These are phyloP conservation scores for Plasmodium billcollinsi DNA, from an alignment of 169 alveolate species.

Conservation along the genomic window DNA sequence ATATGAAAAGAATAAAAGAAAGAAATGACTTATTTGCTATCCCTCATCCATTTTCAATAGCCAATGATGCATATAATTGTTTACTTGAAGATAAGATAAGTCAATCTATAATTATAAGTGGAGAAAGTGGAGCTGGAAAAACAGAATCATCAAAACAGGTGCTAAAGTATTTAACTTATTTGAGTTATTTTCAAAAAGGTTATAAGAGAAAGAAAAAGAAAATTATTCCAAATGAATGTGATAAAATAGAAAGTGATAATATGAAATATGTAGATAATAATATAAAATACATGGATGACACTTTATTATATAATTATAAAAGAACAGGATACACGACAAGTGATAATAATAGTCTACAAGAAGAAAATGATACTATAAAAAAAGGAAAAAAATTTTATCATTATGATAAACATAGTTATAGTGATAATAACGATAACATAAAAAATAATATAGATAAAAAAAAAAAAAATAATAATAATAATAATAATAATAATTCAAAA, in stretches of 20 bases:
- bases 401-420: not conserved
- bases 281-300: not conserved
- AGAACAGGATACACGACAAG: no score
- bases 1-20: constrained; percentile 80
- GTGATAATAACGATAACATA: not conserved
- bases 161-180: constrained; percentile 85
- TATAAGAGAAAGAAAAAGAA: constrained; percentile 10
- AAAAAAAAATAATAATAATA: not conserved
- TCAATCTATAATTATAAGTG: constrained; percentile 98
- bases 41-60: constrained; percentile 91
- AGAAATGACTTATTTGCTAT: constrained; percentile 86
- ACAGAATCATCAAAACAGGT: constrained; percentile 98
- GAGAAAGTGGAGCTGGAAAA: constrained; percentile 99
- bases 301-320: no score
- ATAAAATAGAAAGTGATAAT: not conserved
- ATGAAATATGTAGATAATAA: not conserved
- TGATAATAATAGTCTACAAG: not conserved
- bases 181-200: constrained; percentile 49
- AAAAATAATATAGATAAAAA: constrained; percentile 1
- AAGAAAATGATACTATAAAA: constrained; percentile 6
- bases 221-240: not conserved
- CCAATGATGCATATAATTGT: constrained; percentile 89
- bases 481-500: not conserved
- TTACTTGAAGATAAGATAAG: constrained; percentile 81
- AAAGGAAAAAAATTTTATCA: not conserved